Evolutionary conservation across 306 rosid genomes (phyloP), one percentile per base, ranked within the genome.

Genomic region (Quercus dentata): DNA sequence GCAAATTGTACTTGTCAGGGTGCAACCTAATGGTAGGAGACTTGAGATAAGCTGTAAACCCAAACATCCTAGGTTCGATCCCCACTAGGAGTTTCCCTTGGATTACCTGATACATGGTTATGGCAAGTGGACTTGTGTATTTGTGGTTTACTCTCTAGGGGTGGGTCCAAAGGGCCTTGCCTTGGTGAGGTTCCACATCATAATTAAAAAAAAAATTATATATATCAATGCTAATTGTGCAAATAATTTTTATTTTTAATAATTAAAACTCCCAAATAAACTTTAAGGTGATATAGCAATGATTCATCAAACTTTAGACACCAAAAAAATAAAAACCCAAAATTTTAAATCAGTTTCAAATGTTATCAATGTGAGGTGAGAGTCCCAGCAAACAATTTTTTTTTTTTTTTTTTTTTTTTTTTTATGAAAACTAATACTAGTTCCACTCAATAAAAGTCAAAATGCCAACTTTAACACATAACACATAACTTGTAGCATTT

Each of bases 311-410:
- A 44, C 28, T 54, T 67, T 63, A 68, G 49, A 31, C 35, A 31
- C 35, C 35, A 38, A 6, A 1, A 38, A 35, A 5, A 27, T 27
- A 35, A 35, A 35, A 6, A 0, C 57, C 33, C 59, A 46, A 78
- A 74, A 56, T 56, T 4, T 20, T 19, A 12, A 46, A 58, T 2
- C 17, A 71, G 44, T 18, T 38, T 75, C 76, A 52, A 41, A 73
- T 35, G 56, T 68, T 73, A 84, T 73, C 80, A 20, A 71, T 4
- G 33, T 57, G 59, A 41, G 46, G 46, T 8, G 46, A 41, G 46
- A 41, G 46, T 68, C 67, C 75, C 49, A 64, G 35, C 8, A 38
- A 78, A 21, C 13, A 51, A 3, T 73, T 4, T 27, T 27, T 59
- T 80, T 28, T 51, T 23, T 41, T 27, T 27, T 59, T 80, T 28